A percentile compares a stretch with the other conserved stretches of the same genome.
Evolutionary conservation across 31 red algal species (phyloP).

Genomic region (Porphyra umbilicalis): DNA sequence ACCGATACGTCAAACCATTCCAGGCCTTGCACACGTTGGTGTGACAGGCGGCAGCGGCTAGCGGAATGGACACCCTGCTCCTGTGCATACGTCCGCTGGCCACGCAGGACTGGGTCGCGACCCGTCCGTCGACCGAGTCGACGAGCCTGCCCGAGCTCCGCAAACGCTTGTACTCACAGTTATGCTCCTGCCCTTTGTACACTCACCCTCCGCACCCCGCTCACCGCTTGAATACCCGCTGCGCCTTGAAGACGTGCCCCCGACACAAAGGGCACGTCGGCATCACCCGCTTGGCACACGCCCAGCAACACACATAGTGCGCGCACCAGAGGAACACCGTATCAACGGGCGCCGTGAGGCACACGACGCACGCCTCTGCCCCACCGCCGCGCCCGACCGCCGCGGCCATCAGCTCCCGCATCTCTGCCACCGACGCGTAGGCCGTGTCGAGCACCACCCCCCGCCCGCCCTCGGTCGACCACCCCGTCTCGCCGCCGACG

Average conservation of each 20-base stretch:
- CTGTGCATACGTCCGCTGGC: too few species aligned
- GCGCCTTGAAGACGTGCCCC: background rate
- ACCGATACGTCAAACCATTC: too few species aligned
- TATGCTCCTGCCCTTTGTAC: too few species aligned
- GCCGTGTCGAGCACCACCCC: slow-evolving; percentile 17
- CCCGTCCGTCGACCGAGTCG: too few species aligned
- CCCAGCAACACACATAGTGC: slow-evolving; percentile 45
- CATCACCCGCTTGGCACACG: slow-evolving; percentile 24
- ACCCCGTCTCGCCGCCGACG: slow-evolving; percentile 50
- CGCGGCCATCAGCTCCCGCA: slow-evolving; percentile 10
- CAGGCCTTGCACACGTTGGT: too few species aligned
- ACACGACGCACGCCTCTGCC: slow-evolving; percentile 39
- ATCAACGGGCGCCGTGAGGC: slow-evolving; percentile 19
- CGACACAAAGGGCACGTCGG: slow-evolving; percentile 33
- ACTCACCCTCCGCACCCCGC: background rate
- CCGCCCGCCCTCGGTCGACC: slow-evolving; percentile 1
- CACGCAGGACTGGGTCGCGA: too few species aligned
- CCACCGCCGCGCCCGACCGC: slow-evolving; percentile 13
- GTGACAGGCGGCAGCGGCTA: too few species aligned
- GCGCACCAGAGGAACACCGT: slow-evolving; percentile 56
- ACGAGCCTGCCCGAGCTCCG: too few species aligned
- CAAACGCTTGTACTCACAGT: too few species aligned
- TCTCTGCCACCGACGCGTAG: slow-evolving; percentile 17
- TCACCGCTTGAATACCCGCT: background rate
- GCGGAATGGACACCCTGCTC: too few species aligned